Base-by-base conservation (phyloP, 352 stramenopile species). In the Globisporangium abappressorium region DNA sequence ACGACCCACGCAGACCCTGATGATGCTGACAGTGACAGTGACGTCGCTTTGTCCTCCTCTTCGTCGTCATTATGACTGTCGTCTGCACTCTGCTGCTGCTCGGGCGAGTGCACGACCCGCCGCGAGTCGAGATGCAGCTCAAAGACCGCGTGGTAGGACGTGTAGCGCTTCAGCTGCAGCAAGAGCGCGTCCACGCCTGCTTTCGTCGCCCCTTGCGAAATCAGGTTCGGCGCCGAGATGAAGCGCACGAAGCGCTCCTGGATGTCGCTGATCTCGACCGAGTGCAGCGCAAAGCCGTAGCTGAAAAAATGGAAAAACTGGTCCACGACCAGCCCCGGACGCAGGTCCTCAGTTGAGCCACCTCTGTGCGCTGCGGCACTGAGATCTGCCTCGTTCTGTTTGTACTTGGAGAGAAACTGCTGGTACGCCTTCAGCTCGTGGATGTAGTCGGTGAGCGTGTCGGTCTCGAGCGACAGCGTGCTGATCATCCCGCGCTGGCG, bases 121-220 rank as follows among this genome's bases (percentile, higher is more conserved):
- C 75, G 24, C 1, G 66, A 46, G 7, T 66, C 46, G 8, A 66
- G 54, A 11, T 63, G 57, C 36, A 90, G 65, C 61, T 84, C 77
- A 54, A 88, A 81, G 5, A 80, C 72, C 6, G 80, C 72, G 60
- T 92, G 82, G 57, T 90, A 92, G 36, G 84, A 92, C 24, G 84
- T 81, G 57, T 90, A 92, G 12, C 84, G 71, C 69, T 92, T 89
- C 2, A 92, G 64, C 67, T 92, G 84, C 11, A 89, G 65, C 43
- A 89, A 65, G 20, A 92, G 68, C 6, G 81, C 84, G 51, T 92
- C 80, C 11, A 76, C 64, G 26, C 69, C 80, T 2, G 65, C 66
- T 53, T 80, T 65, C 11, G 66, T 70, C 0, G 82, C 68, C 1
- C 85, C 64, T 20, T 82, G 76, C 0, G 73, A 80, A 5, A 73